Evolutionary conservation across 2,329 filamentous ascomycete genomes (phyloP).

Genomic region (Fusarium nematophilum): DNA sequence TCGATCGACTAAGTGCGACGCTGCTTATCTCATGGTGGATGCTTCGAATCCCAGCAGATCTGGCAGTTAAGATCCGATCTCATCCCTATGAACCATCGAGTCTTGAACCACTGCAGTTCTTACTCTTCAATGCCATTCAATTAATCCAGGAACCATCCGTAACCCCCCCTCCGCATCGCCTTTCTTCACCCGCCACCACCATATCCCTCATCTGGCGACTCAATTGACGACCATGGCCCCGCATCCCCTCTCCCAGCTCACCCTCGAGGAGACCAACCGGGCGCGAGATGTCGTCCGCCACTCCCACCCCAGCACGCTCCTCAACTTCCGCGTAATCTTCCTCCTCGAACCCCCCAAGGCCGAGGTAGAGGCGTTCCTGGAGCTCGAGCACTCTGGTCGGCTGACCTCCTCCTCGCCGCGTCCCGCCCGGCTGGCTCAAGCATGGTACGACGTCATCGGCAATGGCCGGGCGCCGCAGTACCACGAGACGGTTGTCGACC

Average conservation of each 20-base stretch:
- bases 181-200: no score
- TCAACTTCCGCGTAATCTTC: conserved; percentile 62
- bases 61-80: no score
- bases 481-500: conserved; percentile 51
- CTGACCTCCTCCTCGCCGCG: conserved; percentile 42
- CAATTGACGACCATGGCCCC: conserved; percentile 31
- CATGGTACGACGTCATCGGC: conserved; percentile 53
- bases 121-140: no score
- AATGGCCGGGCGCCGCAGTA: conserved; percentile 40
- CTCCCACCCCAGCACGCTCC: conserved; percentile 42
- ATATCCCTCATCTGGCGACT: no score
- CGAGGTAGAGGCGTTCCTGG: conserved; percentile 58
- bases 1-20: no score
- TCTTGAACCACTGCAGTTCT: no score
- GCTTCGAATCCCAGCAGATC: no score
- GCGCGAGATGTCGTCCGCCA: conserved; percentile 50
- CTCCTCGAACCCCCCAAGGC: conserved; percentile 62
- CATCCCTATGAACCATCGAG: no score
- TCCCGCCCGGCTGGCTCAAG: conserved; percentile 54
- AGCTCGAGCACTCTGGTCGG: conserved; percentile 53
- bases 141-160: no score
- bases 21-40: no score
- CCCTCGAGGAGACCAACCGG: conserved; percentile 45
- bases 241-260: conserved; percentile 49
- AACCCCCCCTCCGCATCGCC: no score